Conservation (phyloP, 1,284 basidiomycete species). For the Schizophyllum amplum region DNA sequence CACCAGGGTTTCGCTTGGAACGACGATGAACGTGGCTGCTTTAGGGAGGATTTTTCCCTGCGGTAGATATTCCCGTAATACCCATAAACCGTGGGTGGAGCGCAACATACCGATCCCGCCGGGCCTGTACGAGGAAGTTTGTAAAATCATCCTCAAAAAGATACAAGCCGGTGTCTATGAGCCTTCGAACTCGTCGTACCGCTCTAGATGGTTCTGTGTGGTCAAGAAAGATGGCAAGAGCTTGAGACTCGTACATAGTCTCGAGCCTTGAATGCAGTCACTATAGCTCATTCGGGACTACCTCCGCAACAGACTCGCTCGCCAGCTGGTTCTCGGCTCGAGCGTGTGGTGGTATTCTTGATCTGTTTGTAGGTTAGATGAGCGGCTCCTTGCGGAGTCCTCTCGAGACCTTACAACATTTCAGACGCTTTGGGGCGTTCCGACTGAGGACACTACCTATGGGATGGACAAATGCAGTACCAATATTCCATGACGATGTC, state of each 20-base stretch:
- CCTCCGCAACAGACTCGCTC: conserved; percentile 8
- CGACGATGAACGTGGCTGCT: conserved; percentile 7
- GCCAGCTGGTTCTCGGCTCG: conserved; percentile 11
- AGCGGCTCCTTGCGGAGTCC: conserved; percentile 6
- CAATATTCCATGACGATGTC: conserved; percentile 20
- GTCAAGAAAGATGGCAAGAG: conserved; percentile 19
- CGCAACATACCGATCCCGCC: conserved; percentile 10
- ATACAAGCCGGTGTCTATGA: conserved; percentile 11
- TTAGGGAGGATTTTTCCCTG: too few relatives aligned
- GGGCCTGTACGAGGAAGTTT: conserved; percentile 11
- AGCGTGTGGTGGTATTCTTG: conserved; percentile 12
- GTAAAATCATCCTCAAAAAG: conserved; percentile 7
- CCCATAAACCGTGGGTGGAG: conserved; percentile 4
- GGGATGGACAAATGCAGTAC: conserved; percentile 24
- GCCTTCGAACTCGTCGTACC: conserved; percentile 8
- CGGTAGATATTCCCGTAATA: conserved; percentile 5
- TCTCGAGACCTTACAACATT: conserved; percentile 17
- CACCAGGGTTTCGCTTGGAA: conserved; percentile 9
- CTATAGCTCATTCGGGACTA: conserved; percentile 11
- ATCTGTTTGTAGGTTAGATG: too few relatives aligned
- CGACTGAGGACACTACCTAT: conserved; percentile 19
- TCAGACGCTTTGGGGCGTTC: too few relatives aligned
- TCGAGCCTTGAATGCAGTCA: conserved; percentile 14
- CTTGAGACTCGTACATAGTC: conserved; percentile 16
- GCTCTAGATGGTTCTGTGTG: conserved; percentile 10